Evolutionary conservation across 768 basidiomycete species (phyloP), one percentile per base, ranked within the genome.

Genomic region (Dioszegia aurantiaca): DNA sequence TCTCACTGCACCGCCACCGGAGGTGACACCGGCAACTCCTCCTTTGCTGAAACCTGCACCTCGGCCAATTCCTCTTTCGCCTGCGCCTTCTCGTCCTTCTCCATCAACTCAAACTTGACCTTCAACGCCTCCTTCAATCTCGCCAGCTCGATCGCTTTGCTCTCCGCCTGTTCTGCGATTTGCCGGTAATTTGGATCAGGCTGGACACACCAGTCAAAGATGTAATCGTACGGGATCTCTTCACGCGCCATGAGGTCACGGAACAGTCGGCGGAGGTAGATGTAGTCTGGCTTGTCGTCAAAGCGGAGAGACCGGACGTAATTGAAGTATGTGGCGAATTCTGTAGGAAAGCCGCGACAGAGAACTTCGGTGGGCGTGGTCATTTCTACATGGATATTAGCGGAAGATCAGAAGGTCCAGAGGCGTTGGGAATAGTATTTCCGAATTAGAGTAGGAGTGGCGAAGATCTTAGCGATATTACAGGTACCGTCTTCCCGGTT

Each of bases 221-320:
- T 90, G 69, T 98, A 99, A 78, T 99, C 95, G 77, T 99, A 99
- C 80, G 95, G 91, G 82, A 89, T 97, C 54, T 92, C 91, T 76
- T 95, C 92, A 44, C 92, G 87, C 55, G 93, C 90, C 67, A 95
- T 95, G 57, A 97, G 84, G 77, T 89, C 92, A 43, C 92, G 77
- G 86, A 99, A 99, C 58, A 98, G 85, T 81, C 98, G 98, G 81
- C 95, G 90, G 6, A 98, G 84, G 81, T 99, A 99, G 4, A 92
- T 94, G 78, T 99, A 98, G 80, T 99, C 94, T 27, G 94, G 94
- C 81, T 99, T 99, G 83, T 99, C 94, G 74, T 99, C 95, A 78
- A 99, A 99, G 73, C 94, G 90, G 60, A 99, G 87, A 41, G 94
- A 93, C 57, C 95, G 90, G 60, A 91, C 93, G 80, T 97, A 99